Percentiles rank a stretch among this genome's conserved stretches.
These are phyloP conservation scores for Aspergillus neoniger DNA, from an alignment of 2,329 filamentous ascomycete species.

Conservation along the genomic window DNA sequence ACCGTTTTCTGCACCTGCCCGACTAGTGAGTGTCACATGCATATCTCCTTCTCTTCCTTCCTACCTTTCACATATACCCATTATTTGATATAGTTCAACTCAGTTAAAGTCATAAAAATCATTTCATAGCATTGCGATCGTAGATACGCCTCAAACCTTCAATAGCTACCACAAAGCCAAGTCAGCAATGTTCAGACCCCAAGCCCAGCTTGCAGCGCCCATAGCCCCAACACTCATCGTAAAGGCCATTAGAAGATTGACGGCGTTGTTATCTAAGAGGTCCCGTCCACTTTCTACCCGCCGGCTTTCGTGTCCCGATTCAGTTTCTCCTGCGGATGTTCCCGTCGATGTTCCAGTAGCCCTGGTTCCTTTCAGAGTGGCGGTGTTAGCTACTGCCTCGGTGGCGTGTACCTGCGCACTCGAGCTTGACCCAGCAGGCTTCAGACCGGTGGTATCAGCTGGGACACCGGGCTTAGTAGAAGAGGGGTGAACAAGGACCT, in stretches of 20 bases:
- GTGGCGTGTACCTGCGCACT: constrained; percentile 29
- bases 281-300: constrained; percentile 68
- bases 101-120: neutral
- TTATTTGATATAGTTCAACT: neutral
- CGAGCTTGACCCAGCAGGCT: constrained; percentile 19
- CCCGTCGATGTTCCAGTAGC: constrained; percentile 19
- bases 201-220: constrained; percentile 48
- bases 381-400: constrained; percentile 33
- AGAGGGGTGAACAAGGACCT: constrained; percentile 42
- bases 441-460: constrained; percentile 10
- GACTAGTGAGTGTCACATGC: too few relatives aligned
- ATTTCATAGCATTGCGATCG: neutral
- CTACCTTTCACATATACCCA: too few relatives aligned
- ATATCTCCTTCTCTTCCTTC: too few relatives aligned
- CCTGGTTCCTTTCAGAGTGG: constrained; percentile 27
- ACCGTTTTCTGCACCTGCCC: too few relatives aligned
- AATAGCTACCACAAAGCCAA: neutral
- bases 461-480: constrained; percentile 27
- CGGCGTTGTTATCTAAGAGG: constrained; percentile 89
- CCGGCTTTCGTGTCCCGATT: constrained; percentile 57
- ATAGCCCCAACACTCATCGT: constrained; percentile 80
- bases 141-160: neutral
- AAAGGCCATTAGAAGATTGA: constrained; percentile 89
- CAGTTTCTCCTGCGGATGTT: constrained; percentile 15
- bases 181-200: constrained; percentile 28